Percentiles rank a stretch among this genome's conserved stretches.
These are phyloP conservation scores for Xylaria longipes DNA, from an alignment of 495 filamentous ascomycete genomes.

Conservation along the genomic window DNA sequence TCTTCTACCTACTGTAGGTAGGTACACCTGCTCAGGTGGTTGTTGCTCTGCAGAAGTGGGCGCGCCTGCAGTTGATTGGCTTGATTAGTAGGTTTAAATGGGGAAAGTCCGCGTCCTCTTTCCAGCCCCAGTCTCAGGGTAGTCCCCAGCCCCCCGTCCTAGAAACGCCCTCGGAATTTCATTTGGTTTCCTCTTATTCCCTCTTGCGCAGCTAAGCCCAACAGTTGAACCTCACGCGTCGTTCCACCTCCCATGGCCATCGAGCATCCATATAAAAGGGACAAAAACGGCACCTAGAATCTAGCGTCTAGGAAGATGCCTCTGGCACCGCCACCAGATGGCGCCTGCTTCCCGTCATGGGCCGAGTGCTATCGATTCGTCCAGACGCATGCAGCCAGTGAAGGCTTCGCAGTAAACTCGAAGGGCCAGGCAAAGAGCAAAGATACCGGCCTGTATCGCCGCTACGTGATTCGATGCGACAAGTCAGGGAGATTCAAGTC, in stretches of 20 bases:
- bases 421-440: slow-evolving; percentile 39
- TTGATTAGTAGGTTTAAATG: not conserved
- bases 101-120: slow-evolving; percentile 2
- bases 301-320: slow-evolving; percentile 24
- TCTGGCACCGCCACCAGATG: slow-evolving; percentile 37
- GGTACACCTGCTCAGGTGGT: not conserved
- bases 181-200: slow-evolving; percentile 8
- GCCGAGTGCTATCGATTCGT: slow-evolving; percentile 34
- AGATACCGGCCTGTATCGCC: slow-evolving; percentile 38
- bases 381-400: slow-evolving; percentile 36
- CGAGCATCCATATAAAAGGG: not conserved
- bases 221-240: slow-evolving; percentile 10
- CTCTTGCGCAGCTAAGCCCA: not conserved
- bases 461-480: slow-evolving; percentile 41
- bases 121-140: not conserved
- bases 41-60: not conserved
- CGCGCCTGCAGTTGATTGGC: not conserved
- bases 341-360: slow-evolving; percentile 33
- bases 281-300: not conserved
- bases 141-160: slow-evolving; percentile 1
- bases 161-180: slow-evolving; percentile 28
- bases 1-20: too few relatives aligned
- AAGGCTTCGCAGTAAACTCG: slow-evolving; percentile 40
- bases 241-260: not conserved
- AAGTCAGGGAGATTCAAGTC: slow-evolving; percentile 40